Percentiles rank a stretch among this genome's conserved stretches.
phyloP scores from a whole-genome alignment of 2,329 filamentous ascomycete species.

The Chaetothyriales sp. region DNA sequence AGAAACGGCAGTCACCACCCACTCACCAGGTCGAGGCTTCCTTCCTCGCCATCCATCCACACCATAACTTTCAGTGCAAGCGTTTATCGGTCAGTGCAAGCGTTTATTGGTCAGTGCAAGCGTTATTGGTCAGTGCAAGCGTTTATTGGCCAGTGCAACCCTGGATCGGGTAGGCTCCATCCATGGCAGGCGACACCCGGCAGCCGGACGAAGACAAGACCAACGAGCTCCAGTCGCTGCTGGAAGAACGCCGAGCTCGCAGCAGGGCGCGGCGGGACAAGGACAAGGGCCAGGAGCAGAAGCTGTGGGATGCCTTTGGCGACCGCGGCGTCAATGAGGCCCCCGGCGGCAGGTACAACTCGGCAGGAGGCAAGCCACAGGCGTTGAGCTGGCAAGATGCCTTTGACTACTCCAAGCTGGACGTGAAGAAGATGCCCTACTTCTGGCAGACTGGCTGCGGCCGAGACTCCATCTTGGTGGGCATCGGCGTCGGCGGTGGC shows the following conservation, averaged over 20 bases:
- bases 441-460: conserved; percentile 73
- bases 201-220: conserved; percentile 12
- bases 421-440: conserved; percentile 53
- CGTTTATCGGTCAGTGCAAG: no score
- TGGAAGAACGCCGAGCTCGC: background rate
- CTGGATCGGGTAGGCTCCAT: no score
- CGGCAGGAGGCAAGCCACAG: conserved; percentile 42
- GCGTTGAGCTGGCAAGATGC: conserved; percentile 30
- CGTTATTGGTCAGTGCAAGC: no score
- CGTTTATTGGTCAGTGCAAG: no score
- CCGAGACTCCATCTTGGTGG: conserved; percentile 66
- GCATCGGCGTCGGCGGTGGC: conserved; percentile 66
- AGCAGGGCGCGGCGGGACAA: background rate
- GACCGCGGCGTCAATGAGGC: conserved; percentile 39
- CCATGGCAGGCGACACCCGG: conserved; percentile 31
- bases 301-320: conserved; percentile 36
- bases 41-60: background rate
- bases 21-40: no score
- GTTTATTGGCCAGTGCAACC: no score
- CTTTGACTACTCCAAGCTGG: conserved; percentile 46
- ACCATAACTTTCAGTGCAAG: no score
- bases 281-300: conserved; percentile 10
- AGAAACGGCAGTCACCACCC: no score
- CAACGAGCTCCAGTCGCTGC: background rate
- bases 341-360: conserved; percentile 45